Percentiles rank a stretch among this genome's conserved stretches.
Evolutionary conservation across 345 rosid genomes (phyloP).

Genomic region (Ceriops decandra): DNA sequence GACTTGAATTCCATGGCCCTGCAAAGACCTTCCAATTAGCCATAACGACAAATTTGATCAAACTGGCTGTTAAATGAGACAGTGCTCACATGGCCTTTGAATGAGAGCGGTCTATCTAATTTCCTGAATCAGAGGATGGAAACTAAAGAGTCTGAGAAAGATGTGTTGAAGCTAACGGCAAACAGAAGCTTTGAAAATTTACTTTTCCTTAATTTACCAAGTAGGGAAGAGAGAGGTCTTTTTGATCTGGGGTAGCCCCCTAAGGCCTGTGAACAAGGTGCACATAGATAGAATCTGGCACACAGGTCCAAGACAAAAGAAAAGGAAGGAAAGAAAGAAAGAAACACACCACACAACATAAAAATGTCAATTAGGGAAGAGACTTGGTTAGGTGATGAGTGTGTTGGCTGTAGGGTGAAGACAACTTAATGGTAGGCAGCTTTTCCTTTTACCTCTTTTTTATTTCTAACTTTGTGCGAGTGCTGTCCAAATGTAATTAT

Average conservation of each 20-base stretch:
- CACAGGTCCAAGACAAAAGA: not conserved
- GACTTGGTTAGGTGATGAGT: constrained; percentile 25
- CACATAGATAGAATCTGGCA: constrained; percentile 23
- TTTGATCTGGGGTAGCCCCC: constrained; percentile 21
- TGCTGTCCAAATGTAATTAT: constrained; percentile 22
- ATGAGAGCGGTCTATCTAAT: constrained; percentile 3
- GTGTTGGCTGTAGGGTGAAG: constrained; percentile 18
- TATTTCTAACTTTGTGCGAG: constrained; percentile 18
- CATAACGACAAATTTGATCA: not conserved
- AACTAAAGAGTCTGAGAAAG: not conserved
- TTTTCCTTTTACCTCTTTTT: constrained; percentile 14
- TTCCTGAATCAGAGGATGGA: constrained; percentile 13
- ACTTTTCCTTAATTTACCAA: constrained; percentile 5
- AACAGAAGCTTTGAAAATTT: not conserved
- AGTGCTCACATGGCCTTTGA: constrained; percentile 9
- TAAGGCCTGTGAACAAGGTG: not conserved
- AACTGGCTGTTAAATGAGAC: not conserved
- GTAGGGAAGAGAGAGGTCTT: constrained; percentile 29
- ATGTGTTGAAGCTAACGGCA: constrained; percentile 2
- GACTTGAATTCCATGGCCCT: constrained; percentile 3
- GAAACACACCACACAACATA: not conserved
- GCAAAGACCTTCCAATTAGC: not conserved
- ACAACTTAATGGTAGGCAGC: constrained; percentile 39
- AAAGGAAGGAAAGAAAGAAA: constrained; percentile 2
- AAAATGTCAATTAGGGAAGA: constrained; percentile 6